Conservation (phyloP, 2,329 filamentous ascomycete genomes). For the Phaeosphaeriaceae sp. region DNA sequence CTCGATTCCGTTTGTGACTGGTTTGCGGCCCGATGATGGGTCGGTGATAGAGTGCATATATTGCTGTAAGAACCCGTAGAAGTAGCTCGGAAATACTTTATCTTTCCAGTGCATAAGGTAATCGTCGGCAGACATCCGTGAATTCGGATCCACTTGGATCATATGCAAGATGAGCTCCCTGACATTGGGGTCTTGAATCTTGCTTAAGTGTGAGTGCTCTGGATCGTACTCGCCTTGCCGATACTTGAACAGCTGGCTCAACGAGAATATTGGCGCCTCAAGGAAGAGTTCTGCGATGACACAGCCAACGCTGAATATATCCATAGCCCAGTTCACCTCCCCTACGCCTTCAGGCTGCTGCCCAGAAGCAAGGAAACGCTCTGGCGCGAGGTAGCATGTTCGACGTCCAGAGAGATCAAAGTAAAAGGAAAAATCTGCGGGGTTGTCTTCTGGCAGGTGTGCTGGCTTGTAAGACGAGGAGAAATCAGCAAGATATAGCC, state of each 20-base stretch:
- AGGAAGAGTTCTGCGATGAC: conserved; percentile 96
- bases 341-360: conserved; percentile 68
- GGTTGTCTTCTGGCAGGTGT: conserved; percentile 93
- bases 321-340: conserved; percentile 89
- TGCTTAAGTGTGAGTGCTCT: conserved; percentile 76
- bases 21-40: conserved; percentile 77
- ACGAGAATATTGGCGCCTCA: conserved; percentile 94
- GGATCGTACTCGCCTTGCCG: conserved; percentile 92
- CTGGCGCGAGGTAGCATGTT: conserved; percentile 94
- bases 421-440: conserved; percentile 96
- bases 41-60: conserved; percentile 98
- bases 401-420: conserved; percentile 91
- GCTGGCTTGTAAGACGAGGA: conserved; percentile 95
- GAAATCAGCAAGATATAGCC: conserved; percentile 98
- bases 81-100: conserved; percentile 94
- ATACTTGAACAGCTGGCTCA: conserved; percentile 95
- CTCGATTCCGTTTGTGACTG: conserved; percentile 69
- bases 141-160: conserved; percentile 93
- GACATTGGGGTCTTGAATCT: conserved; percentile 86
- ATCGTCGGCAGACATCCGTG: conserved; percentile 89
- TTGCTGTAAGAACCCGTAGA: conserved; percentile 96
- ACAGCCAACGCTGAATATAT: conserved; percentile 95
- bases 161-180: conserved; percentile 91
- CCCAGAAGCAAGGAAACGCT: conserved; percentile 80
- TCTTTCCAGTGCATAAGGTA: conserved; percentile 91